Conservation (phyloP, 352 stramenopile species). For the Peronospora farinosa region DNA sequence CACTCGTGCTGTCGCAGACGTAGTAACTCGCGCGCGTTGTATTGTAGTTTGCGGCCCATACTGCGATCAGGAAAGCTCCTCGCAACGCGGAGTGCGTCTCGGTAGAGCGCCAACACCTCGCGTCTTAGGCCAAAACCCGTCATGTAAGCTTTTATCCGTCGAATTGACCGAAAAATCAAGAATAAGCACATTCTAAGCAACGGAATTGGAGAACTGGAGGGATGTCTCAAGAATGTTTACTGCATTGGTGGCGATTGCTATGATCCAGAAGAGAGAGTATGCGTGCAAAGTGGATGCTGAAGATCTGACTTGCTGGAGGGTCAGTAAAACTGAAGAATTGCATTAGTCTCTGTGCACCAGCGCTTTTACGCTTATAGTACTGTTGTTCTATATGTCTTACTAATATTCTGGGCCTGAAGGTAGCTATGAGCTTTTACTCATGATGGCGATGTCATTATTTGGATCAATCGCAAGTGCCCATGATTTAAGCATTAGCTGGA, state of each 20-base stretch:
- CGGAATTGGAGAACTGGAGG: too few species aligned
- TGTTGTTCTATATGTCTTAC: too few species aligned
- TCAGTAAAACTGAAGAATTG: neutral
- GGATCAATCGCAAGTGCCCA: too few species aligned
- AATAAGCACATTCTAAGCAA: neutral
- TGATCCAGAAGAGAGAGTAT: neutral
- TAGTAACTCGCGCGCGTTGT: slow-evolving; percentile 69
- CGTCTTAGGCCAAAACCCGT: slow-evolving; percentile 27
- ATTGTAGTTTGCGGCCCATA: slow-evolving; percentile 65
- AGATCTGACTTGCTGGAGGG: neutral
- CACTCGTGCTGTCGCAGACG: slow-evolving; percentile 48
- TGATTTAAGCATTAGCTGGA: too few species aligned
- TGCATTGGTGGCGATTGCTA: neutral
- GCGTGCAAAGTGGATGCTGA: neutral
- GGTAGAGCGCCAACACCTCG: slow-evolving; percentile 61
- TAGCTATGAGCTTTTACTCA: too few species aligned
- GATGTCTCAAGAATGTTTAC: neutral
- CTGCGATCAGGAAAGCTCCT: slow-evolving; percentile 49
- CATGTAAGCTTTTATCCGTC: slow-evolving; percentile 9
- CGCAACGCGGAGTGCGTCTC: slow-evolving; percentile 43
- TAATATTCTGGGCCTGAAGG: too few species aligned
- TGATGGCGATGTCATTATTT: too few species aligned
- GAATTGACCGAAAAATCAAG: slow-evolving; percentile 18
- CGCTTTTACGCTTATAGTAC: too few species aligned
- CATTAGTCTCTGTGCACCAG: too few species aligned